Percentiles rank a stretch among this genome's conserved stretches.
Evolutionary conservation across 345 rosid genomes (phyloP).

Genomic region (Eucalyptus tenuipes): DNA sequence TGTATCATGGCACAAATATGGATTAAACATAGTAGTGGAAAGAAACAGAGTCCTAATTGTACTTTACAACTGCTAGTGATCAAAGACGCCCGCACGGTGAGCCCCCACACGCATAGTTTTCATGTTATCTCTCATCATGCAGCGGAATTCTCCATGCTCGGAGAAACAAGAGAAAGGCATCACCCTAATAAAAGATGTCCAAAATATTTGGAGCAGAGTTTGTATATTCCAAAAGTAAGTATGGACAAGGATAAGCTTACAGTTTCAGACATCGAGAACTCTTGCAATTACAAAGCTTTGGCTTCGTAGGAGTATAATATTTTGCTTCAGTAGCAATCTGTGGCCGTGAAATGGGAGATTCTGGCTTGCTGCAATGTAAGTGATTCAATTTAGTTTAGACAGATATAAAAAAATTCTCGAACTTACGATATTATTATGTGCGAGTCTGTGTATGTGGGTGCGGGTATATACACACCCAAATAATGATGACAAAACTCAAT

Average conservation of each 20-base stretch:
- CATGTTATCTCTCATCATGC: neutral
- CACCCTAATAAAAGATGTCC: neutral
- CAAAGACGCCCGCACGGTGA: neutral
- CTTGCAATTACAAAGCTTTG: constrained; percentile 69
- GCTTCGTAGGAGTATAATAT: constrained; percentile 53
- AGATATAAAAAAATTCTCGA: neutral
- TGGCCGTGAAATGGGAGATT: constrained; percentile 21
- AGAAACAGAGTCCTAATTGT: neutral
- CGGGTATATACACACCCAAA: neutral
- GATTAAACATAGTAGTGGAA: neutral
- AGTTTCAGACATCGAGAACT: constrained; percentile 67
- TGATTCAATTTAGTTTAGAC: neutral
- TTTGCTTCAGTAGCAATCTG: constrained; percentile 18
- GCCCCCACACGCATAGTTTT: neutral
- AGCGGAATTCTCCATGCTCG: neutral
- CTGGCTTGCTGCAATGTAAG: constrained; percentile 26
- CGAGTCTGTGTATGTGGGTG: neutral
- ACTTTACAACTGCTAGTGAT: neutral
- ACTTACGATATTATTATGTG: neutral
- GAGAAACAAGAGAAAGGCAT: neutral
- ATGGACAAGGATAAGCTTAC: constrained; percentile 23
- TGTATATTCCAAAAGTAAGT: neutral
- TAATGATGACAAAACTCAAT: neutral
- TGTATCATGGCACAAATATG: neutral
- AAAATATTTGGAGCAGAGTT: neutral